Percentiles rank a stretch among this genome's conserved stretches.
Evolutionary conservation across 345 rosid genomes (phyloP).

Genomic region (Psidium friedrichsthalianum): DNA sequence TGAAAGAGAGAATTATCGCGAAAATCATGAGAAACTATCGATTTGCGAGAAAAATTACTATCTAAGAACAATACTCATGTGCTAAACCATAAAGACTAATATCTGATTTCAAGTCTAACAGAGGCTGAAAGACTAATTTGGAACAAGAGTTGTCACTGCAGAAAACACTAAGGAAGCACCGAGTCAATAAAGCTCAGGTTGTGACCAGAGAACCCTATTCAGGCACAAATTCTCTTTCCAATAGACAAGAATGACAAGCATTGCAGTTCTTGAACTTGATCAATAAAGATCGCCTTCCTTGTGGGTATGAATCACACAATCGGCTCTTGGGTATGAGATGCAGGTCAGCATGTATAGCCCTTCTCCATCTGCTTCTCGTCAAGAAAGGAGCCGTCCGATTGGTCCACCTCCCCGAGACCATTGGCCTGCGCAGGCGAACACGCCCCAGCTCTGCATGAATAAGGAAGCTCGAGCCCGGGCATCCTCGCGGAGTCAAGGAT

Average conservation of each 20-base stretch:
- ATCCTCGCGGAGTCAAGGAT: slow-evolving; percentile 41
- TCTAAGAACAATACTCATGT: background rate
- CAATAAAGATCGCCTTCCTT: slow-evolving; percentile 34
- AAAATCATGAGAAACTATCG: background rate
- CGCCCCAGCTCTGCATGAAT: slow-evolving; percentile 54
- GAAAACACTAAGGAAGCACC: background rate
- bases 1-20: too few species aligned
- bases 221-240: background rate
- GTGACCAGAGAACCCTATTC: background rate
- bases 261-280: background rate
- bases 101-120: background rate
- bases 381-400: slow-evolving; percentile 46
- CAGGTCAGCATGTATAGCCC: slow-evolving; percentile 47
- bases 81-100: background rate
- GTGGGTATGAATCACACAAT: slow-evolving; percentile 48
- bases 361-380: slow-evolving; percentile 37
- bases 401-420: slow-evolving; percentile 36
- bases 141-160: background rate
- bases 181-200: background rate
- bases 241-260: background rate
- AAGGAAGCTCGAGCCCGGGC: slow-evolving; percentile 42
- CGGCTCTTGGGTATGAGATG: slow-evolving; percentile 35
- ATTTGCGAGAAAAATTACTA: background rate
- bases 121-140: background rate
- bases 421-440: slow-evolving; percentile 46